A percentile compares a stretch with the other conserved stretches of the same genome.
phyloP scores from a whole-genome alignment of 208 protist species.

The Leishmania guyanensis region DNA sequence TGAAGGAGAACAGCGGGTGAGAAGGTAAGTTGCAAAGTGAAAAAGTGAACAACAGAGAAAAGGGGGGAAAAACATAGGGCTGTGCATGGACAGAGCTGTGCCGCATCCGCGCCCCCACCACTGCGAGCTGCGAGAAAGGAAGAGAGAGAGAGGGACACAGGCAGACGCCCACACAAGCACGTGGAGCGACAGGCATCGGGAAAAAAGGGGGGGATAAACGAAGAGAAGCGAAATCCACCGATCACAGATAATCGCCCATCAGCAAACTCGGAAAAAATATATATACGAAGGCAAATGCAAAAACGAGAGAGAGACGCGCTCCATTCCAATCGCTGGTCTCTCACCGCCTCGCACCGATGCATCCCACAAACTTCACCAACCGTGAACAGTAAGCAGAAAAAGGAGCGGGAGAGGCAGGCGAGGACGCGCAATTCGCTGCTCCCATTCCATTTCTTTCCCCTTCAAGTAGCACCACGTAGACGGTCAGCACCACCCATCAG shows the following conservation, averaged over 20 bases:
- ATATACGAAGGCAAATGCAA: not conserved
- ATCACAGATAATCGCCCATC: not conserved
- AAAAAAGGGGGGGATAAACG: not conserved
- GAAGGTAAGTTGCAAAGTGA: not conserved
- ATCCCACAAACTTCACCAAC: not conserved
- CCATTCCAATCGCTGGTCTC: not conserved
- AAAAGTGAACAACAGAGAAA: not conserved
- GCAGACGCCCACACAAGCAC: not conserved
- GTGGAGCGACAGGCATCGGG: not conserved
- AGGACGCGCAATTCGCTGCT: not conserved
- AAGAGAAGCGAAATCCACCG: too few relatives aligned
- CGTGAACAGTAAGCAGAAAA: not conserved
- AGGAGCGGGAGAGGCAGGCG: too few relatives aligned
- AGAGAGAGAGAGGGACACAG: not conserved
- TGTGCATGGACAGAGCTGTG: not conserved
- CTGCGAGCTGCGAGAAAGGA: not conserved
- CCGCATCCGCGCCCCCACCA: not conserved
- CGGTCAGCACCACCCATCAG: not conserved
- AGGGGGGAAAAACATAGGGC: not conserved
- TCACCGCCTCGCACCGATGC: not conserved
- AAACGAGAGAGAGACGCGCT: not conserved
- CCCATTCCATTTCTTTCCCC: too few relatives aligned
- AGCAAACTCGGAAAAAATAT: not conserved
- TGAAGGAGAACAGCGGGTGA: not conserved
- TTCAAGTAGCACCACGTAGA: not conserved